Evolutionary conservation across 2,329 filamentous ascomycete genomes (phyloP).

Genomic region (Penicillium sp.): DNA sequence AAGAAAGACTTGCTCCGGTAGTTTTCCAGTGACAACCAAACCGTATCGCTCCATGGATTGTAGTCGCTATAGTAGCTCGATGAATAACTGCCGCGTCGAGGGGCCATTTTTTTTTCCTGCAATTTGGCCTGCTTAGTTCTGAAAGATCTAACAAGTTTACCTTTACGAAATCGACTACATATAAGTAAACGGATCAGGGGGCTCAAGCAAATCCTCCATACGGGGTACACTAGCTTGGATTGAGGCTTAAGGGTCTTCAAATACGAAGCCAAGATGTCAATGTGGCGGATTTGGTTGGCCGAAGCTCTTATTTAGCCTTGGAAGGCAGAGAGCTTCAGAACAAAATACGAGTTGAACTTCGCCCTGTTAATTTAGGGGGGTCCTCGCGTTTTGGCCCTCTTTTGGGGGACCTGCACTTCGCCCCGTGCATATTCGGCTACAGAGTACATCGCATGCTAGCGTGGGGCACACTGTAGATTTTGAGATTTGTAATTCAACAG

Average conservation of each 20-base stretch:
- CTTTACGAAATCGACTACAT: background rate
- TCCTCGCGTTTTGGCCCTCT: background rate
- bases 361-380: background rate
- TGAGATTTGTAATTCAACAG: background rate
- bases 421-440: background rate
- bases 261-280: conserved; percentile 6
- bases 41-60: conserved; percentile 9
- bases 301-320: background rate
- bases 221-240: background rate
- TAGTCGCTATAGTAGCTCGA: background rate
- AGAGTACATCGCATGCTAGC: background rate
- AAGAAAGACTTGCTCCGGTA: background rate
- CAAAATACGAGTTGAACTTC: background rate
- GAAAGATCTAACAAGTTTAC: background rate
- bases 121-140: background rate
- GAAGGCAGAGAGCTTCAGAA: background rate
- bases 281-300: background rate
- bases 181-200: background rate
- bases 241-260: background rate
- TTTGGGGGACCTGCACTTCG: background rate
- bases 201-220: background rate
- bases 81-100: conserved; percentile 13
- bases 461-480: background rate
- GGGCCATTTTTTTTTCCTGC: conserved; percentile 14
- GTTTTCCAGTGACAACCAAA: background rate